These are phyloP conservation scores for Citrullus amarus DNA, from an alignment of 306 rosid genomes.

Conservation along the genomic window DNA sequence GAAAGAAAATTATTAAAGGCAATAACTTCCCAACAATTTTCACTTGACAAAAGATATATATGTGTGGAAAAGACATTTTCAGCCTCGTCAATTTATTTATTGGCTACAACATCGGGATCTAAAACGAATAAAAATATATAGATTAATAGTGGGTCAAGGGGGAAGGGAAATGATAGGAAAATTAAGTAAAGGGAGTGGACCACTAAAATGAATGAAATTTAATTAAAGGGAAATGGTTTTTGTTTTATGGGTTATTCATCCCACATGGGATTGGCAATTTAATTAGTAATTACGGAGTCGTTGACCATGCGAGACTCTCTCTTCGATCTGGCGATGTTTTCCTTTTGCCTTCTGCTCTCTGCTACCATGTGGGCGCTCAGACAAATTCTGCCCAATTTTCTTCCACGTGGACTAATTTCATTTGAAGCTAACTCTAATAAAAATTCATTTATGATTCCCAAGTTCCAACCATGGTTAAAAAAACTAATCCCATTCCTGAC, in stretches of 20 bases:
- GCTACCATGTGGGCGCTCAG: constrained; percentile 1
- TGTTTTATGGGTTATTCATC: background rate
- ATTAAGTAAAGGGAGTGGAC: background rate
- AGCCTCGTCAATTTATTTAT: background rate
- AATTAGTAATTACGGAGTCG: constrained; percentile 3
- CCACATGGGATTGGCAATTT: constrained; percentile 1
- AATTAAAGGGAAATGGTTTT: background rate
- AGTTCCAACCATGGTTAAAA: background rate
- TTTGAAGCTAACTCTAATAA: background rate
- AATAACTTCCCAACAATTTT: background rate
- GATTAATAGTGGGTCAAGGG: background rate
- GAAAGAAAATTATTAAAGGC: too few species aligned
- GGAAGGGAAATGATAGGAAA: background rate
- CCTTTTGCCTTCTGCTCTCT: background rate
- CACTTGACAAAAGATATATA: too few species aligned
- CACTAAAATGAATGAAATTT: background rate
- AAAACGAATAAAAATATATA: background rate
- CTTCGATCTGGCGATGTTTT: constrained; percentile 7
- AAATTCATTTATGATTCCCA: background rate
- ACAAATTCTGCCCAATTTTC: background rate
- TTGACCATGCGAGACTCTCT: constrained; percentile 6
- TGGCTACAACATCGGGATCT: constrained; percentile 1
- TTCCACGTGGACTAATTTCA: constrained; percentile 1
- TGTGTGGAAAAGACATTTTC: background rate
- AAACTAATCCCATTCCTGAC: background rate